Evolutionary conservation across 495 filamentous ascomycete species (phyloP), one percentile per base, ranked within the genome.

Genomic region (Diplogelasinospora grovesii): DNA sequence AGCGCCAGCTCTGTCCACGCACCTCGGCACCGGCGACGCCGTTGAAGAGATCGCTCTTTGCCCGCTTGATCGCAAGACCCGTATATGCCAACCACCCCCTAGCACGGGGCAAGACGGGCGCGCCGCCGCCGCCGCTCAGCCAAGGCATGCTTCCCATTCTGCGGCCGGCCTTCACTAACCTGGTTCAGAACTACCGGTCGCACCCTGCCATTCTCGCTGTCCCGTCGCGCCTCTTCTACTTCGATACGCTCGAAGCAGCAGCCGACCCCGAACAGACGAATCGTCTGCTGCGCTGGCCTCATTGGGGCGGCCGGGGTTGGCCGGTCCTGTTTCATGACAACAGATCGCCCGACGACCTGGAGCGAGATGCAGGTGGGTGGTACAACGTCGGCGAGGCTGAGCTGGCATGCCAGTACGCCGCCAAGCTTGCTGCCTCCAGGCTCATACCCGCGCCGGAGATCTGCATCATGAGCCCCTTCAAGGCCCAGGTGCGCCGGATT

Each of bases 141-240:
- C 36, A 20, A 0, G 5, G 29, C 11, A 44, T 54, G 30, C 47
- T 60, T 23, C 55, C 57, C 10, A 48, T 57, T 13, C 42, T 64
- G 10, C 64, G 64, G 5, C 70, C 74, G 20, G 57, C 73, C 2
- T 78, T 78, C 43, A 56, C 67, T 23, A 75, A 76, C 34, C 60
- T 79, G 0, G 65, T 69, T n/a, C 59, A 69, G n/a, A 79, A 79
- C 48, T 78, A 78, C 50, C 68, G 75, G 32, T 76, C 73, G 14
- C 75, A 79, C 45, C 68, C 72, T 3, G 64, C 75, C 30, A 77
- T 79, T 45, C 52, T 79, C 15, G 68, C 73, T 1, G 58, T 74
- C 11, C 73, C 74, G 5, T 73, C 66, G 6, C 43, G 57, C 0
- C 59, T 77, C 10, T 78, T 76, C 50, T 79, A 79, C 48, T 31